Conservation (phyloP, 2,329 filamentous ascomycete genomes). For the Xylaria sp. region DNA sequence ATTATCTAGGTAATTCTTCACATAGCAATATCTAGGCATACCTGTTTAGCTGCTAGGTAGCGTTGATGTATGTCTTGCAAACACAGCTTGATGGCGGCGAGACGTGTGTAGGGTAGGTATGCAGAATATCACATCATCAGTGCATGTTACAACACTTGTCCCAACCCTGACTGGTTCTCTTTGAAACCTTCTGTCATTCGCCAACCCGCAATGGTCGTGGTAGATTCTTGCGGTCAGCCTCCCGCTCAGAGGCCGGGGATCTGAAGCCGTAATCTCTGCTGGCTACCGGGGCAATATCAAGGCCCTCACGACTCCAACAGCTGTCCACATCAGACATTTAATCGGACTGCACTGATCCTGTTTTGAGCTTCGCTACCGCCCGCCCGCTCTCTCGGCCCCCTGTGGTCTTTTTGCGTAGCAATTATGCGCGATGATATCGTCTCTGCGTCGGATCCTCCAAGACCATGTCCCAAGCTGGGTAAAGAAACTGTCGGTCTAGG, state of each 20-base stretch:
- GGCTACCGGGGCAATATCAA: constrained; percentile 19
- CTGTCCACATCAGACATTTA: constrained; percentile 22
- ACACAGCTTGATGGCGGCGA: constrained; percentile 23
- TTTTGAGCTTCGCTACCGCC: constrained; percentile 28
- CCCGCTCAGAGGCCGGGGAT: constrained; percentile 21
- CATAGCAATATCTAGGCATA: neutral
- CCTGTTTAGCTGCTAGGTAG: constrained; percentile 1
- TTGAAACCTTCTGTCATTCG: constrained; percentile 20
- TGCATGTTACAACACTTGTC: constrained; percentile 30
- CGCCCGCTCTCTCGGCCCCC: constrained; percentile 20
- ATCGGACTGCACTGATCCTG: constrained; percentile 18
- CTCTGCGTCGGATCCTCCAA: constrained; percentile 33
- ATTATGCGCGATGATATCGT: constrained; percentile 39
- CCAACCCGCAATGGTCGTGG: constrained; percentile 9
- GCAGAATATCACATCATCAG: constrained; percentile 36
- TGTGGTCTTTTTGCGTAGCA: constrained; percentile 23
- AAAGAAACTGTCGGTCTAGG: constrained; percentile 34
- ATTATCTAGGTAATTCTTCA: neutral
- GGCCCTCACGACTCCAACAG: constrained; percentile 25
- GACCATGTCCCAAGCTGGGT: constrained; percentile 32
- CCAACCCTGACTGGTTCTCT: constrained; percentile 26
- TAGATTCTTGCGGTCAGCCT: constrained; percentile 35
- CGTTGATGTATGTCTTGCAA: neutral
- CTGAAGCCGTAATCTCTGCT: constrained; percentile 15
- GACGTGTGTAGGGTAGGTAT: constrained; percentile 18